Conservation (phyloP, 768 basidiomycete genomes). For the Fomitopsis serialis region DNA sequence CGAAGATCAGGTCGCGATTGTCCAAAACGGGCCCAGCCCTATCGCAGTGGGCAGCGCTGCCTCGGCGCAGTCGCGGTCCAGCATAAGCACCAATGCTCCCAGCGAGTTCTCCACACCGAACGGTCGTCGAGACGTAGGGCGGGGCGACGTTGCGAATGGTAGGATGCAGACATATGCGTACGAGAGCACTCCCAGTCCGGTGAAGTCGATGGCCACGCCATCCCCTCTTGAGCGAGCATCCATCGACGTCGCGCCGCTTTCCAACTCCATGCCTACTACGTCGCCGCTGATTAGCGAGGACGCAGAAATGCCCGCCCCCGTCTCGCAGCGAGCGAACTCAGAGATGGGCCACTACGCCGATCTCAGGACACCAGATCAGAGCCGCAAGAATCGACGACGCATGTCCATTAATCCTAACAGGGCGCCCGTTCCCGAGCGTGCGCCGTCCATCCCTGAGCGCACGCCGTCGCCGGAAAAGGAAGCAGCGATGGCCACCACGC, state of each 20-base stretch:
- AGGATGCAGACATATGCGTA: conserved; percentile 41
- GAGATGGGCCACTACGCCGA: conserved; percentile 81
- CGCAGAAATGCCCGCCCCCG: conserved; percentile 23
- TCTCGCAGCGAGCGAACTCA: conserved; percentile 63
- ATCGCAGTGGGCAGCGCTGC: conserved; percentile 4
- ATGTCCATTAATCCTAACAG: conserved; percentile 64
- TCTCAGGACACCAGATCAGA: conserved; percentile 51
- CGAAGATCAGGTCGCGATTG: conserved; percentile 50
- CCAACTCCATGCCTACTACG: conserved; percentile 49
- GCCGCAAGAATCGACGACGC: conserved; percentile 51
- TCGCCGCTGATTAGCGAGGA: conserved; percentile 38
- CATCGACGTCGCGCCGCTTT: conserved; percentile 54
- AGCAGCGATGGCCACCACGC: conserved; percentile 43
- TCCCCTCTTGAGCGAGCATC: conserved; percentile 26
- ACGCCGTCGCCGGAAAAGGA: conserved; percentile 44
- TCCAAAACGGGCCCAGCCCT: conserved; percentile 16
- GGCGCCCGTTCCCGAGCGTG: conserved; percentile 37
- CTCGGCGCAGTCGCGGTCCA: conserved; percentile 48
- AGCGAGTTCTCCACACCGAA: conserved; percentile 30
- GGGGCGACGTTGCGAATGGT: conserved; percentile 45
- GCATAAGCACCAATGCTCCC: conserved; percentile 45
- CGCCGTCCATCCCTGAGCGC: conserved; percentile 38
- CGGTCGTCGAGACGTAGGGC: conserved; percentile 48
- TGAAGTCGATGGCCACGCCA: conserved; percentile 22
- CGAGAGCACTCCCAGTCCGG: conserved; percentile 6